Conservation (phyloP, 1,139 yeast genomes). For the Hyphopichia burtonii region DNA sequence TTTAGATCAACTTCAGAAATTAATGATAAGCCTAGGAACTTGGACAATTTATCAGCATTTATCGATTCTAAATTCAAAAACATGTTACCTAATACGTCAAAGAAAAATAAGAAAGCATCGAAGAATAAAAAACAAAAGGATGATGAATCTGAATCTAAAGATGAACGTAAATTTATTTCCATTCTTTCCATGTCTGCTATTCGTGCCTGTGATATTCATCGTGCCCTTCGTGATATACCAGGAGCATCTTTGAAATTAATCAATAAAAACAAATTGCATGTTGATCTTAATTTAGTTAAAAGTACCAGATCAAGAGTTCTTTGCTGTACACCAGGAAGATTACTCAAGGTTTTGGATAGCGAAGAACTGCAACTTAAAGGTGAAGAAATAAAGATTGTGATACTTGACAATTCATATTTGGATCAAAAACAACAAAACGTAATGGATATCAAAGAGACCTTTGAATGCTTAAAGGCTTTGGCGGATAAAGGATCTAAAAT, state of each 20-base stretch:
- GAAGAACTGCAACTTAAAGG: conserved; percentile 40
- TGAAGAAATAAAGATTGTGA: conserved; percentile 52
- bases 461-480: conserved; percentile 39
- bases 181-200: conserved; percentile 67
- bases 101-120: conserved; percentile 25
- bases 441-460: conserved; percentile 58
- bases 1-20: conserved; percentile 55
- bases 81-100: conserved; percentile 34
- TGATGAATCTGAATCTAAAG: conserved; percentile 11
- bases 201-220: conserved; percentile 69
- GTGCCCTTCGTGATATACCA: conserved; percentile 54
- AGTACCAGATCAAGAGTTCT: conserved; percentile 53
- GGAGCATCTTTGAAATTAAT: conserved; percentile 65
- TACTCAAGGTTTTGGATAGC: conserved; percentile 45
- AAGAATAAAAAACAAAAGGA: conserved; percentile 14
- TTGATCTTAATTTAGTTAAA: conserved; percentile 53
- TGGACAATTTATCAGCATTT: conserved; percentile 48
- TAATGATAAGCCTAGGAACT: conserved; percentile 36
- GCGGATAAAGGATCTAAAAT: conserved; percentile 46
- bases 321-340: conserved; percentile 67
- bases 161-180: conserved; percentile 49
- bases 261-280: conserved; percentile 61
- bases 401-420: conserved; percentile 64
- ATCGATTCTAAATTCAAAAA: conserved; percentile 42
- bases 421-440: conserved; percentile 63